A percentile compares a stretch with the other conserved stretches of the same genome.
These are phyloP conservation scores for Pseudisothecium myosuroides DNA, from an alignment of 225 moss, liverwort and hornwort species.

Conservation along the genomic window DNA sequence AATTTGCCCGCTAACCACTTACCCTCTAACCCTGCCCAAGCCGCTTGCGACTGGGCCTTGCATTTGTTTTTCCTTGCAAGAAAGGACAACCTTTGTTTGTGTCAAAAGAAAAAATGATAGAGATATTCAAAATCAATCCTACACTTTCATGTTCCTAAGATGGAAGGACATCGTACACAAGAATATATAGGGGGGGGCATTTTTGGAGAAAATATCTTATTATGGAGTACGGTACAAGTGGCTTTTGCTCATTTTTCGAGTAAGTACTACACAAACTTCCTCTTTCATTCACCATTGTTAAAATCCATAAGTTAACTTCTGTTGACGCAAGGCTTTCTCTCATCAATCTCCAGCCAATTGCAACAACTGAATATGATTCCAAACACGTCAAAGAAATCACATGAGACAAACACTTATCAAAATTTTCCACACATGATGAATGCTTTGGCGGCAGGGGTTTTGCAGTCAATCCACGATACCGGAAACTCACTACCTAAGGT, in stretches of 20 bases:
- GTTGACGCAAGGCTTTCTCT: not conserved
- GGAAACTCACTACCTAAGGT: rapidly evolving
- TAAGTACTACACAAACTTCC: not conserved
- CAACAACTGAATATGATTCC: not conserved
- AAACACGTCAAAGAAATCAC: not conserved
- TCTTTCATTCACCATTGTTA: not conserved
- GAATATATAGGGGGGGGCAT: not conserved
- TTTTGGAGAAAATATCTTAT: not conserved
- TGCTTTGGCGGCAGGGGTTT: not conserved
- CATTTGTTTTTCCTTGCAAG: no score
- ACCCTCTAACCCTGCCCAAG: no score
- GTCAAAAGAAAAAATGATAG: no score
- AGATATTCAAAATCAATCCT: not conserved
- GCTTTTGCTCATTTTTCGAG: not conserved
- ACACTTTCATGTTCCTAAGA: not conserved
- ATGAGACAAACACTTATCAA: no score
- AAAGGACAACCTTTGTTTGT: no score
- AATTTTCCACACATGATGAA: no score
- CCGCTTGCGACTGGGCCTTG: no score
- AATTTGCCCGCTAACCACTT: no score
- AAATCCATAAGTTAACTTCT: not conserved
- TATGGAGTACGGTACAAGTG: not conserved
- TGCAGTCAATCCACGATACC: not conserved
- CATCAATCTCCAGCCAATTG: not conserved
- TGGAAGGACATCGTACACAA: not conserved